These are phyloP conservation scores for Beauveria varroae DNA, from an alignment of 2,329 filamentous ascomycete species.

Conservation along the genomic window DNA sequence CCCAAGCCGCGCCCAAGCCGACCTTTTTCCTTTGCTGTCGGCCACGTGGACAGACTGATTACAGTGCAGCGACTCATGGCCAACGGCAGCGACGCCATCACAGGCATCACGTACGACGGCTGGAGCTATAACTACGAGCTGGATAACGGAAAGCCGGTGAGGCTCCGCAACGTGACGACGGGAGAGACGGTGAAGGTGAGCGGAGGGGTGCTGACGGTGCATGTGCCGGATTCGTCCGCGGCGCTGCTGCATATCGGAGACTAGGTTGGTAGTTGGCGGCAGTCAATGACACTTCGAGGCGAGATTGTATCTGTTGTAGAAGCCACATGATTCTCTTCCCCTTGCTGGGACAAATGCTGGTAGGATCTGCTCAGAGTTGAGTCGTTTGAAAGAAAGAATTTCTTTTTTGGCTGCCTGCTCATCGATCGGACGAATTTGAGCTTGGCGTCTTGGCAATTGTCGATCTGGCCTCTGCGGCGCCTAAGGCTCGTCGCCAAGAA, in stretches of 20 bases:
- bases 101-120: slow-evolving; percentile 54
- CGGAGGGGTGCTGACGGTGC: slow-evolving; percentile 29
- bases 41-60: slow-evolving; percentile 15
- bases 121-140: slow-evolving; percentile 55
- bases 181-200: slow-evolving; percentile 34
- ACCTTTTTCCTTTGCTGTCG: slow-evolving; percentile 33
- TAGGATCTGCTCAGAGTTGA: no score
- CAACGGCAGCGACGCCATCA: slow-evolving; percentile 57
- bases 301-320: no score
- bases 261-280: background rate
- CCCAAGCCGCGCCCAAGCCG: slow-evolving; percentile 22
- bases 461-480: background rate
- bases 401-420: background rate
- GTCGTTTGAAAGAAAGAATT: accelerated
- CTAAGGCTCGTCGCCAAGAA: background rate
- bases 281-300: no score
- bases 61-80: slow-evolving; percentile 44
- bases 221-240: slow-evolving; percentile 36
- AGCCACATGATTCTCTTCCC: no score
- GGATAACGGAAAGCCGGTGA: slow-evolving; percentile 43
- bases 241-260: slow-evolving; percentile 27
- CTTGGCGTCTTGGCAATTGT: background rate
- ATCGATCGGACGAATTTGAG: background rate
- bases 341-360: no score
- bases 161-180: slow-evolving; percentile 46